Base-by-base conservation (phyloP, 2,329 filamentous ascomycete species). In the Sarocladium brachiariae region DNA sequence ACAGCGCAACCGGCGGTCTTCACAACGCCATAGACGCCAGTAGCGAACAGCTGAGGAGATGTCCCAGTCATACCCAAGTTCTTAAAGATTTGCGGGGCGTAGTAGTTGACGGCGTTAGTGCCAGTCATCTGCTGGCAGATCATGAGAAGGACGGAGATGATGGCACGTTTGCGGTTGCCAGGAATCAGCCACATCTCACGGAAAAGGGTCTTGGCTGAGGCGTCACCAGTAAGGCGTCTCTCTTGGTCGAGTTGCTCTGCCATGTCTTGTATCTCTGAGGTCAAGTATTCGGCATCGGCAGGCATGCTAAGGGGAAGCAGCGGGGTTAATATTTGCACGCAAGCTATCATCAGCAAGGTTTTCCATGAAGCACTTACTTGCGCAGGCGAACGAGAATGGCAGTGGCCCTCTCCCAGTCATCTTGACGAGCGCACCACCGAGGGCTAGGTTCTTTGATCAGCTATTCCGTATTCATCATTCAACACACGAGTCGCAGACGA, bases 51-150 rank as follows among this genome's bases (percentile, higher is more conserved):
- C 16, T 77, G 79, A 35, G 77, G 73, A 34, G 75, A 64, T 5
- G 75, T 81, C 11, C 70, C 70, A 21, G 62, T 64, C 57, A 89
- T 73, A 16, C 85, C 85, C 2, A 88, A 71, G 56, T 80, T 75
- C 39, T 70, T 68, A 69, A 89, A 89, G 58, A 89, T 87, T 51
- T 78, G 75, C 0, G 85, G 85, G 0, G 82, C 80, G 58, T 86
- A 86, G 69, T 86, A 86, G 63, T 84, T 80, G 46, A 87, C 63
- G 18, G 69, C 65, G 51, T 71, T 72, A 19, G 67, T 66, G n/a
- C 83, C 83, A 0, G 84, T 87, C 78, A 87, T 84, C 62, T 87
- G 84, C 63, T 89, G 84, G 63, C 81, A 87, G 34, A 86, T 69
- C 83, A 83, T 72, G 49, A 79, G 65, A 2, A 68, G 34, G 45